Percentiles rank a stretch among this genome's conserved stretches.
phyloP scores from a whole-genome alignment of 352 stramenopile species.

The Phytophthora crassamura region DNA sequence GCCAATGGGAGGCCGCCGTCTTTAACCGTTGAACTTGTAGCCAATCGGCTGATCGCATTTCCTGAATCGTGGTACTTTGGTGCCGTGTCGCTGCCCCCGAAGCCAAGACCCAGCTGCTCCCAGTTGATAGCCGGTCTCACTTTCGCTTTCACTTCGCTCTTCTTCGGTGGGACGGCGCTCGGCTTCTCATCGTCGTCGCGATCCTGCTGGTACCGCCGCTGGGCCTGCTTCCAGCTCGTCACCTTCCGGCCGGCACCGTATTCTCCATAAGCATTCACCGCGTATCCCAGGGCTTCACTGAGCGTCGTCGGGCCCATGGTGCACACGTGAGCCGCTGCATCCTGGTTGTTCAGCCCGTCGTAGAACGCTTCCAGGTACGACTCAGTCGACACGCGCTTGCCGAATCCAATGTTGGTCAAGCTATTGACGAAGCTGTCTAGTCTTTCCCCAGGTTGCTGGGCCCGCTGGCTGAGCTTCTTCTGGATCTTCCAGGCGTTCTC shows the following conservation, averaged over 20 bases:
- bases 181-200: no score
- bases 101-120: background rate
- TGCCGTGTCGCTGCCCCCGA: background rate
- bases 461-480: background rate
- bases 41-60: no score
- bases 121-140: background rate
- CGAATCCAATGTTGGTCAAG: no score
- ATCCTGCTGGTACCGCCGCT: background rate
- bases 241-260: background rate
- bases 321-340: background rate
- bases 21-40: no score
- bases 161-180: no score
- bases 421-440: no score
- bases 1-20: background rate
- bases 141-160: no score
- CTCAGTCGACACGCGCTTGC: no score
- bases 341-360: background rate
- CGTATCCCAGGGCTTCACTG: background rate
- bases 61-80: background rate
- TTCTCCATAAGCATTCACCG: background rate
- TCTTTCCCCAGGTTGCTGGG: no score
- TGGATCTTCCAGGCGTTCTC: constrained; percentile 1
- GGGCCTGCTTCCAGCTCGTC: background rate
- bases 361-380: no score
- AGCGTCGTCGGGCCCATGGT: background rate